A percentile compares a stretch with the other conserved stretches of the same genome.
Evolutionary conservation across 1,284 basidiomycete species (phyloP).

Genomic region (Macrocybe sp.): DNA sequence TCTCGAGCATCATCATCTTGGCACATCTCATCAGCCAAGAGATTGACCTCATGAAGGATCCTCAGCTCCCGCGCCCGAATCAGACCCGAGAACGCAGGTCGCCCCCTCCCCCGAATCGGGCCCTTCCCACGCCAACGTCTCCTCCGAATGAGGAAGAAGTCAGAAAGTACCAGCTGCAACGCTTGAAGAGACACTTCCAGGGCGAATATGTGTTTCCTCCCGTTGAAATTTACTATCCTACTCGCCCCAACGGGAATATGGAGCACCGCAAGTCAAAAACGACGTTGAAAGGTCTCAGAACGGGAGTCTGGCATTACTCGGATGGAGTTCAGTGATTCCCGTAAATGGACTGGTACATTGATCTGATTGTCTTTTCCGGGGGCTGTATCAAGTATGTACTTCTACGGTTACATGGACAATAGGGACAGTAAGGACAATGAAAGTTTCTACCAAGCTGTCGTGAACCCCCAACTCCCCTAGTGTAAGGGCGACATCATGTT

Average conservation of each 20-base stretch:
- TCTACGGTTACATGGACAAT: no score
- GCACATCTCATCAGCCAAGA: slow-evolving; percentile 40
- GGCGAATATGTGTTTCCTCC: slow-evolving; percentile 36
- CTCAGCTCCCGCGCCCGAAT: background rate
- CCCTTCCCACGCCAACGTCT: slow-evolving; percentile 18
- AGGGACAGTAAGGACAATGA: no score
- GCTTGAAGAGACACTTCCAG: slow-evolving; percentile 28
- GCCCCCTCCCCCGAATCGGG: slow-evolving; percentile 16
- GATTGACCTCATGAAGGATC: slow-evolving; percentile 21
- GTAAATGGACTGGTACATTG: no score
- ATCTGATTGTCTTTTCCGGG: no score
- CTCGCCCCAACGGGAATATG: slow-evolving; percentile 11
- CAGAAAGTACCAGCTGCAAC: slow-evolving; percentile 28
- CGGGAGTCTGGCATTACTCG: slow-evolving; percentile 10
- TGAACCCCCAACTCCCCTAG: no score
- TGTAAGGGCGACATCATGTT: no score
- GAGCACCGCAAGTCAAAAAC: slow-evolving; percentile 28
- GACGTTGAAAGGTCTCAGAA: slow-evolving; percentile 27
- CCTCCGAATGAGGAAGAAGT: slow-evolving; percentile 25
- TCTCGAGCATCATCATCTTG: slow-evolving; percentile 36
- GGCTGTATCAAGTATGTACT: no score
- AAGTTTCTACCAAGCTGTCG: no score
- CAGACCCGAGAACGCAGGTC: slow-evolving; percentile 13
- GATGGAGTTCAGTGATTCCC: no score
- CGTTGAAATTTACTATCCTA: slow-evolving; percentile 20